Evolutionary conservation across 805 yeast species (phyloP).

Genomic region (Citeromyces matritensis): DNA sequence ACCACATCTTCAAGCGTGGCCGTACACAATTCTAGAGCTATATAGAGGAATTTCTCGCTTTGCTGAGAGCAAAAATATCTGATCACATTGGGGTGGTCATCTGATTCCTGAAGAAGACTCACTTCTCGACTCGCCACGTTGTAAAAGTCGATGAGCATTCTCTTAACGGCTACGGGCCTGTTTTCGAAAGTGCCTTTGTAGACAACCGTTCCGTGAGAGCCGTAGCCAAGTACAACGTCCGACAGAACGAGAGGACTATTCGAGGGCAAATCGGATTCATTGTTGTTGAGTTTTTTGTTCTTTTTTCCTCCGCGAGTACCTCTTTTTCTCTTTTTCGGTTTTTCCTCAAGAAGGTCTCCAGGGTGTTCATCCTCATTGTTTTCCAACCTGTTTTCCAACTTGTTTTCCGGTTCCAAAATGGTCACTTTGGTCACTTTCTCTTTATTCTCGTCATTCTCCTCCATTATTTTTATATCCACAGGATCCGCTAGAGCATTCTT

Average conservation of each 20-base stretch:
- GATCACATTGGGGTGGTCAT: slow-evolving; percentile 91
- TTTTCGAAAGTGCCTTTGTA: slow-evolving; percentile 81
- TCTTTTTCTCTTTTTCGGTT: slow-evolving; percentile 54
- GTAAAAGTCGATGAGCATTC: slow-evolving; percentile 86
- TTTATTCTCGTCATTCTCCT: slow-evolving; percentile 1
- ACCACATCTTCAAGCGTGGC: slow-evolving; percentile 81
- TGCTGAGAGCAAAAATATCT: slow-evolving; percentile 90
- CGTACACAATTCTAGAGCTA: slow-evolving; percentile 84
- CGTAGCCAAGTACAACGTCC: slow-evolving; percentile 76
- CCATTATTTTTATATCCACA: slow-evolving; percentile 10
- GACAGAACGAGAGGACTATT: slow-evolving; percentile 47
- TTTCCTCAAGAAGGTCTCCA: slow-evolving; percentile 2
- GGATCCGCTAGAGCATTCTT: slow-evolving; percentile 10
- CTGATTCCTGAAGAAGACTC: slow-evolving; percentile 77
- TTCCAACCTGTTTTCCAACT: not conserved
- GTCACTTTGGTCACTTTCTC: not conserved
- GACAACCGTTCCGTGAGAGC: slow-evolving; percentile 94
- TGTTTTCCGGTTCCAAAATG: not conserved
- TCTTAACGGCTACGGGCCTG: slow-evolving; percentile 89
- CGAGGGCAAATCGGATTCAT: slow-evolving; percentile 5
- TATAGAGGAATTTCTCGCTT: slow-evolving; percentile 75
- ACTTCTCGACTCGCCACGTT: slow-evolving; percentile 93
- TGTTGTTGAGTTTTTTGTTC: slow-evolving; percentile 21
- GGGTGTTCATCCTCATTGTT: not conserved
- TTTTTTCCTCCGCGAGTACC: slow-evolving; percentile 79